A percentile compares a stretch with the other conserved stretches of the same genome.
Conservation (phyloP, 257 asterid species). For the Solanum verrucosum region DNA sequence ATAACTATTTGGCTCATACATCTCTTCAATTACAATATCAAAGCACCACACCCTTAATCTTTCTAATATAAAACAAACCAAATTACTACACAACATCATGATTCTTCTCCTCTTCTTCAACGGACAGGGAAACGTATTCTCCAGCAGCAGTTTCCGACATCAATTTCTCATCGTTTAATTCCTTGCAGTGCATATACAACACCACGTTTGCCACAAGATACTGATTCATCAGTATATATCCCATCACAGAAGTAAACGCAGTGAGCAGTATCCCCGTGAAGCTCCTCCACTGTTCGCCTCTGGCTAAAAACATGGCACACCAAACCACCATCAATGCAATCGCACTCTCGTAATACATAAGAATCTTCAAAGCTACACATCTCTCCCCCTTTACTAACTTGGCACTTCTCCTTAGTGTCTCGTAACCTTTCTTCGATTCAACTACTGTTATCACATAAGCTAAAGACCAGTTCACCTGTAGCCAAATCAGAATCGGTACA, state of each 20-base stretch:
- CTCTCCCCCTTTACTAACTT: slow-evolving; percentile 1
- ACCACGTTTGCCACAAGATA: not conserved
- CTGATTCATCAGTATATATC: not conserved
- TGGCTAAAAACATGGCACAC: slow-evolving; percentile 5
- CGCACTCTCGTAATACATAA: slow-evolving; percentile 14
- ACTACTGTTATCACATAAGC: not conserved
- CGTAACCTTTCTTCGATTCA: not conserved
- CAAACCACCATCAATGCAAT: slow-evolving; percentile 31
- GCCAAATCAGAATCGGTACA: not conserved
- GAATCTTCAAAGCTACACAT: not conserved
- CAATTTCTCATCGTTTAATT: not conserved
- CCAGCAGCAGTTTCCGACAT: not conserved
- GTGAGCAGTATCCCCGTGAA: not conserved
- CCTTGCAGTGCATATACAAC: not conserved
- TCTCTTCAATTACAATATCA: not conserved
- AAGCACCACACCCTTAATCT: not conserved
- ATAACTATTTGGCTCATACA: not conserved
- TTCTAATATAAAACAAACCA: not conserved
- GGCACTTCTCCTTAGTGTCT: not conserved
- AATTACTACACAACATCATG: not conserved
- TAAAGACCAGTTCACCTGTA: not conserved
- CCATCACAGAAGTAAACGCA: not conserved
- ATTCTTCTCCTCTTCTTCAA: not conserved
- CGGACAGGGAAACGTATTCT: not conserved
- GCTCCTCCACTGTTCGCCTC: slow-evolving; percentile 10